A percentile compares a stretch with the other conserved stretches of the same genome.
phyloP scores from a whole-genome alignment of 1,284 basidiomycete species.

The Pseudozyma tsukubaensis region DNA sequence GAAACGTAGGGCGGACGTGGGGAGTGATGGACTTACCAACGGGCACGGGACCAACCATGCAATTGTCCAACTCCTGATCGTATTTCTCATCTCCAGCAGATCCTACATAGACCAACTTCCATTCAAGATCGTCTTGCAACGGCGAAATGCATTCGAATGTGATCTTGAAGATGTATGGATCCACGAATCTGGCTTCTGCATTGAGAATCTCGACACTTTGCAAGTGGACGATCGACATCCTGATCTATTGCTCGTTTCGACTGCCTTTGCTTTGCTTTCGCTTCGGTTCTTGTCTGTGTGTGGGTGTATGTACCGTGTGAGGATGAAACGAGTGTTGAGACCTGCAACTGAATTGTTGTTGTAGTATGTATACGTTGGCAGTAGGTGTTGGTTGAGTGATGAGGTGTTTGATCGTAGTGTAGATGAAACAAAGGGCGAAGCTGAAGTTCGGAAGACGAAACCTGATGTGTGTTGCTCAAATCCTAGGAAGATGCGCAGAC shows the following conservation, averaged over 20 bases:
- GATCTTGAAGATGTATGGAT: conserved; percentile 92
- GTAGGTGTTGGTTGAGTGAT: no score
- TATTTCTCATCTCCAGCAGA: conserved; percentile 89
- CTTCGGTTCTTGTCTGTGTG: not conserved
- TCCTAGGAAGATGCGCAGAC: no score
- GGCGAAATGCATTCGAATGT: conserved; percentile 97
- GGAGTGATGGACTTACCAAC: conserved; percentile 48
- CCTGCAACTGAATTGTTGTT: no score
- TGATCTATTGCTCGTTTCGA: not conserved
- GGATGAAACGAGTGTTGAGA: no score
- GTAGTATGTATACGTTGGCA: no score
- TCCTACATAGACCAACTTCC: conserved; percentile 96
- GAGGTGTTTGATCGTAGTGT: no score
- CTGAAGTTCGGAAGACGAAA: no score
- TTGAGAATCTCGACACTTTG: conserved; percentile 66
- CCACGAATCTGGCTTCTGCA: conserved; percentile 69
- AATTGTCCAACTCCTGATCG: conserved; percentile 89
- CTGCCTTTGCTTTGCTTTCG: not conserved
- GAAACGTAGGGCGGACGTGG: no score
- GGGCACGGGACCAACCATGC: conserved; percentile 88
- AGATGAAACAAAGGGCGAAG: no score
- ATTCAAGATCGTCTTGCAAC: conserved; percentile 94
- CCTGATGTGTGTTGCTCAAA: no score
- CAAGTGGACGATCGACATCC: conserved; percentile 67
- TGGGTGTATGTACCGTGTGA: not conserved